Evolutionary conservation across 208 protist genomes (phyloP), one percentile per base, ranked within the genome.

Genomic region (Leptomonas pyrrhocoris): DNA sequence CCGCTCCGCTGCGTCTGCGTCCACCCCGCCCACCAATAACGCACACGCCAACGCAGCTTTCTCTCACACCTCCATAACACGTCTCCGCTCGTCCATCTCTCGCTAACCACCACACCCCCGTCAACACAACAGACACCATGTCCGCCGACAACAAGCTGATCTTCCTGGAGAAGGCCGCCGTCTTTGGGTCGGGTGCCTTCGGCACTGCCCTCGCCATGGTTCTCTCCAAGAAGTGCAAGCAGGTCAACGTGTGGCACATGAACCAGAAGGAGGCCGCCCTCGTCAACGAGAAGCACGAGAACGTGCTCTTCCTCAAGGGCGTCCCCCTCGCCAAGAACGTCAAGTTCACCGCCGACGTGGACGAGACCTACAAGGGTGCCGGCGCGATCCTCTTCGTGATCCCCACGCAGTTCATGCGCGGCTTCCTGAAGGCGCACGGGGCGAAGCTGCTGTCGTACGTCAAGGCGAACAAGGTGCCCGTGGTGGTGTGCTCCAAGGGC

Each of bases 371-470:
- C 63, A 43, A 79, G 27, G 78, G 58, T 5, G 84, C 84, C 13
- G 84, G 90, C 21, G 79, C 95, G 62, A 74, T 96, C 28, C 63
- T 95, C 23, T 83, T 95, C 54, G 86, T 85, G 56, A 90, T 95
- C 60, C 92, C 92, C 5, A 94, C 88, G 15, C 89, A 92, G 77
- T 96, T 95, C 68, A 49, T 94, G 49, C 83, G 91, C 28, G 70
- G 73, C 27, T 96, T 92, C 72, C 70, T 96, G 16, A 42, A 89
- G 57, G 60, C 81, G 23, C 62, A 90, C 69, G 80, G 57, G 13
- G 28, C 53, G 1, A 51, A 59, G 21, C 42, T 93, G 54, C 71
- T 74, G 40, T 46, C 67, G 15, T 77, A 87, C 58, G 55, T 87
- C 27, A 59, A 76, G 38, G 54, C 54, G 16, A 74, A 76, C 50